Base-by-base conservation (phyloP, 2,329 filamentous ascomycete genomes). In the Capronia americana region DNA sequence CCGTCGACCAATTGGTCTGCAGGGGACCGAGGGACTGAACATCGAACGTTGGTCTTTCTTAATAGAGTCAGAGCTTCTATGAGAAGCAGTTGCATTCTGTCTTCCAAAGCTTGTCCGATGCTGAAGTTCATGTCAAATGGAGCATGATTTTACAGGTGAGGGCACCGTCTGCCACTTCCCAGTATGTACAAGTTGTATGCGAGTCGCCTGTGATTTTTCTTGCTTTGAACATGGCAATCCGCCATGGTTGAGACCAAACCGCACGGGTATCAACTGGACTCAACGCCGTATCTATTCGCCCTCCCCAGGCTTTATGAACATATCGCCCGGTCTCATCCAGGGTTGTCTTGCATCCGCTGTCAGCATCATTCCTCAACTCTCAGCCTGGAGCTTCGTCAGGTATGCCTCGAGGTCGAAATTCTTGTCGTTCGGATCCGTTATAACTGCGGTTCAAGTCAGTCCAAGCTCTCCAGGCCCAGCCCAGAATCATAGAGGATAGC, bases 331-430 rank as follows among this genome's bases (percentile, higher is more conserved):
- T 30, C 32, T 56, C 23, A 30, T 50, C 26, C 61, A 46, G 57
- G 34, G 14, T 46, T 26, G 32, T 26, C 53, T 44, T 26, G 26
- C 54, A 24, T 58, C 51, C 57, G 34, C 17, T 14, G 8, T 32
- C 20, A n/a, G 6, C 26, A 14, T 20, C 20, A 1, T 50, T 14
- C 53, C 46, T 72, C 62, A 71, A 38, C 63, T 72, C 53, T 73
- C 71, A 1, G 71, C 71, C 20, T 67, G 50, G 11, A 72, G 44
- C 59, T 72, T 72, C 17, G 65, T 86, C 79, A 97, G 82, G 80
- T 88, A 92, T 74, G 91, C 89, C 85, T 98, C 94, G 74, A 98
- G 85, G 79, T 99, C 93, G 83, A 98, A 98, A 77, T 93, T 92
- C 77, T 93, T 88, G 83, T 95, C 88, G 77, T 90, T 87, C 68